A percentile compares a stretch with the other conserved stretches of the same genome.
phyloP scores from a whole-genome alignment of 805 yeast species.

The Ogataea siamensis region DNA sequence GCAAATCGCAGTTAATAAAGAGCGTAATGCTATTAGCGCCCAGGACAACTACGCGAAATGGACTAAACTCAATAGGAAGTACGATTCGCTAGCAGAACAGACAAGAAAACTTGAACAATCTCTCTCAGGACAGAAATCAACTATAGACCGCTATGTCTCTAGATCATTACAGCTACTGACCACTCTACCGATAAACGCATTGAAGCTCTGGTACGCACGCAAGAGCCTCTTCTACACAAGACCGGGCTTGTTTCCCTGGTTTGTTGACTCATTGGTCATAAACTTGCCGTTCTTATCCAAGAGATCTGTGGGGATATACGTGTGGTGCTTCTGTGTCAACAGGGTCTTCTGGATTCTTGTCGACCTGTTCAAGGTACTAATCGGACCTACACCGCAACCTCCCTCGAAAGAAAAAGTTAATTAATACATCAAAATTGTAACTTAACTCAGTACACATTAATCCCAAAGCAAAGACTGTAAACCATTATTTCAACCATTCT shows the following conservation, averaged over 20 bases:
- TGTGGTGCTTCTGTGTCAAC: constrained; percentile 49
- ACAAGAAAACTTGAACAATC: constrained; percentile 42
- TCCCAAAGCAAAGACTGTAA: constrained; percentile 3
- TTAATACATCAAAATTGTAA: constrained; percentile 1
- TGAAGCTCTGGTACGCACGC: constrained; percentile 53
- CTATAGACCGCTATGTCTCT: constrained; percentile 36
- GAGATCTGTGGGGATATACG: constrained; percentile 60
- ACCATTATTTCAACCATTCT: constrained; percentile 11
- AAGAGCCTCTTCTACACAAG: constrained; percentile 60
- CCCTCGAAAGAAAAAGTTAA: constrained; percentile 5
- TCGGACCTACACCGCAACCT: constrained; percentile 4
- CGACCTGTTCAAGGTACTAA: constrained; percentile 23
- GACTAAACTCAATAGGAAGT: constrained; percentile 83
- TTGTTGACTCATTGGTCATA: constrained; percentile 48
- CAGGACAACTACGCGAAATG: constrained; percentile 95
- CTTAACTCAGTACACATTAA: constrained; percentile 4
- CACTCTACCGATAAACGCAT: constrained; percentile 45
- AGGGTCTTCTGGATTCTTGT: constrained; percentile 26
- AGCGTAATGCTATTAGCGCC: constrained; percentile 66
- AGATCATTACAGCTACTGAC: constrained; percentile 39
- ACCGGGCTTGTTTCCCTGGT: constrained; percentile 51
- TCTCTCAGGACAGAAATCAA: constrained; percentile 37
- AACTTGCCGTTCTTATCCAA: constrained; percentile 63
- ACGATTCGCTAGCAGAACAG: constrained; percentile 55
- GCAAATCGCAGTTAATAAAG: constrained; percentile 45